A percentile compares a stretch with the other conserved stretches of the same genome.
Evolutionary conservation across 2,329 filamentous ascomycete species (phyloP).

Genomic region (Gaeumannomyces tritici): DNA sequence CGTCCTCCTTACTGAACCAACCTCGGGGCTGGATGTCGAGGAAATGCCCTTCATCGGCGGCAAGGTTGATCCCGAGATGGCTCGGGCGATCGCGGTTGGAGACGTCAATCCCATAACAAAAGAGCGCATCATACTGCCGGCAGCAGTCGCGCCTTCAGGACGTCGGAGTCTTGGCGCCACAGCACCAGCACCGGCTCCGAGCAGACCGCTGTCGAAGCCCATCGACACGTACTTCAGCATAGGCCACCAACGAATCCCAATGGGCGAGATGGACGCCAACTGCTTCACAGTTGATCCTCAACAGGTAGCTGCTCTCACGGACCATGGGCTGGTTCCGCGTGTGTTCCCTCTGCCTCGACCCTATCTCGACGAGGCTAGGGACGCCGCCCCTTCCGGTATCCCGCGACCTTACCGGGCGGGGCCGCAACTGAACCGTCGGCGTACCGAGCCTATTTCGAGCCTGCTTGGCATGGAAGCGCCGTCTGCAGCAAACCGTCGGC

Average conservation of each 20-base stretch:
- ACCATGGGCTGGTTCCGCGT: slow-evolving; percentile 39
- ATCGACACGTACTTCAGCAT: slow-evolving; percentile 48
- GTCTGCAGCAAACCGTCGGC: slow-evolving; percentile 11
- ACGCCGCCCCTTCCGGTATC: slow-evolving; percentile 9
- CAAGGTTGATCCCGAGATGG: slow-evolving; percentile 58
- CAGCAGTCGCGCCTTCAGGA: slow-evolving; percentile 24
- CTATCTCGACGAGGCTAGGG: slow-evolving; percentile 33
- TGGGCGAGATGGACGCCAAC: slow-evolving; percentile 55
- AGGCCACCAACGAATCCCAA: slow-evolving; percentile 38
- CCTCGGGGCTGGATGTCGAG: slow-evolving; percentile 51
- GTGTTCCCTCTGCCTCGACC: slow-evolving; percentile 51
- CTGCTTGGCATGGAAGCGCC: slow-evolving; percentile 21
- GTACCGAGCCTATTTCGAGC: slow-evolving; percentile 41
- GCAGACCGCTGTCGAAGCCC: slow-evolving; percentile 31
- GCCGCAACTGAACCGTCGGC: slow-evolving; percentile 34
- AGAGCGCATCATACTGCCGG: slow-evolving; percentile 38
- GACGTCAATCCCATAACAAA: slow-evolving; percentile 90
- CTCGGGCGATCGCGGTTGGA: slow-evolving; percentile 66
- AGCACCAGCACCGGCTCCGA: slow-evolving; percentile 10
- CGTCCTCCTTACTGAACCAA: slow-evolving; percentile 64
- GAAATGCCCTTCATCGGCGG: slow-evolving; percentile 76
- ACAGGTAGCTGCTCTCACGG: slow-evolving; percentile 36
- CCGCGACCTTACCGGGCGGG: slow-evolving; percentile 19
- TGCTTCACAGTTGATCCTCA: slow-evolving; percentile 45
- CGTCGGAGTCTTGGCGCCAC: not conserved